Evolutionary conservation across 345 rosid genomes (phyloP), one percentile per base, ranked within the genome.

Genomic region (Arabidopsis arenosa): DNA sequence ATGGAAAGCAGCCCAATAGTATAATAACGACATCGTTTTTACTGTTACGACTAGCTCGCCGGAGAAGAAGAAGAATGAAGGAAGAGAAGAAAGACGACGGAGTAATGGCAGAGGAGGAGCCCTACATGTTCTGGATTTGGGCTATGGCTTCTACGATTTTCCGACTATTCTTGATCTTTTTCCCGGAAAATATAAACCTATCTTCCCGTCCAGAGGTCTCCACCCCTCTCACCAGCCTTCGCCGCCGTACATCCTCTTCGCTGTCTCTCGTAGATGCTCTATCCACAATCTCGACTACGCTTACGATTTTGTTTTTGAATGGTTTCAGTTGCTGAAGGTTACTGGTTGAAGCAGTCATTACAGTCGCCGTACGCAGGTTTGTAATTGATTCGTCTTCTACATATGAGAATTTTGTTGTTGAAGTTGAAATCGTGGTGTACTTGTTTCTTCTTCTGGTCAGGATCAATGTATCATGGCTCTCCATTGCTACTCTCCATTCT

Each of bases 301-400:
- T 56, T 32, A 55, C 17, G 13, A 9, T 55, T 55, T 55, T 14
- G 5, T 13, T 48, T 13, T 23, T 55, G 60, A 30, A 55, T 28
- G 15, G 9, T 15, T 15, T 15, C 76, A 91, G 95, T 89, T 78
- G 86, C 95, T 26, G 97, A 89, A 73, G 95, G 90, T 60, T 89
- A 89, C 85, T 88, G 95, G 93, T 74, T 88, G 74, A 91, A 91
- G 86, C 93, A 88, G 75, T 80, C 83, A 17, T 83, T 86, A 2
- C 84, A 84, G 87, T 91, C 95, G 74, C 93, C 95, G 15, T 91
- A 84, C 52, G 83, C 95, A 63, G 95, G 92, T 89, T 71, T 35
- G 36, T 2, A 7, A 28, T 26, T 53, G 58, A 1, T 28, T 28
- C 30, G 30, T 54, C 59, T 54, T 9, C 15, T 54, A 54, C 59